These are phyloP conservation scores for Arachis hypogaea DNA, from an alignment of 306 rosid genomes.

Conservation along the genomic window DNA sequence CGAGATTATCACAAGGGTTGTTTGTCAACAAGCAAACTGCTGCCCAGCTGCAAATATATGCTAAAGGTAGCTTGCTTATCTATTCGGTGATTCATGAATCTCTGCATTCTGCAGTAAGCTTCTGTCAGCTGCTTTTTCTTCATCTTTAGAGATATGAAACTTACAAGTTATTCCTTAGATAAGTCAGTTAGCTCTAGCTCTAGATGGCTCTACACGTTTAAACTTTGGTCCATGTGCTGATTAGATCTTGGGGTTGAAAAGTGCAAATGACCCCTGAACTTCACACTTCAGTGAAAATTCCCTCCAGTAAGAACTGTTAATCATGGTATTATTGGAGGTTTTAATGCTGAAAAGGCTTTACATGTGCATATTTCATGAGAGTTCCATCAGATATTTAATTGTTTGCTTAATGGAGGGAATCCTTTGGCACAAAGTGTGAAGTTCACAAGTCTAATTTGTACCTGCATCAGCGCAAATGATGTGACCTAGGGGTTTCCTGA, in stretches of 20 bases:
- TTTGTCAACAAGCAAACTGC: conserved; percentile 49
- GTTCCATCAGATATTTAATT: conserved; percentile 20
- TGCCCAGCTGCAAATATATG: conserved; percentile 51
- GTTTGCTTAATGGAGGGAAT: conserved; percentile 23
- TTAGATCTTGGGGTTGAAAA: conserved; percentile 20
- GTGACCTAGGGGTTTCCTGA: conserved; percentile 5
- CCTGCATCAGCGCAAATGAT: conserved; percentile 10
- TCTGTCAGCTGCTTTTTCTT: conserved; percentile 23
- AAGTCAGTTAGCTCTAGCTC: not conserved
- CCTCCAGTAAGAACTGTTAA: conserved; percentile 14
- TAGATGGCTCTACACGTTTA: not conserved
- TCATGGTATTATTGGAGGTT: conserved; percentile 13
- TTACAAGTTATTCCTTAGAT: conserved; percentile 28
- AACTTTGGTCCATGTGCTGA: conserved; percentile 15
- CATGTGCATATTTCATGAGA: conserved; percentile 8
- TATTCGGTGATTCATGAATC: conserved; percentile 32
- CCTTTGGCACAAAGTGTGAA: conserved; percentile 10
- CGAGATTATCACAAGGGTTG: conserved; percentile 54
- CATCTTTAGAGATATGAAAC: conserved; percentile 26
- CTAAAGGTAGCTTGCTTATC: conserved; percentile 61
- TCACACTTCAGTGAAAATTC: conserved; percentile 2
- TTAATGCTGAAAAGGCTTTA: conserved; percentile 12
- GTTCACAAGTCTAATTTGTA: conserved; percentile 11
- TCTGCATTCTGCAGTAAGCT: conserved; percentile 27
- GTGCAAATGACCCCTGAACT: conserved; percentile 24